These are phyloP conservation scores for Avena insularis DNA, from an alignment of 176 grass and related monocot species.

Conservation along the genomic window DNA sequence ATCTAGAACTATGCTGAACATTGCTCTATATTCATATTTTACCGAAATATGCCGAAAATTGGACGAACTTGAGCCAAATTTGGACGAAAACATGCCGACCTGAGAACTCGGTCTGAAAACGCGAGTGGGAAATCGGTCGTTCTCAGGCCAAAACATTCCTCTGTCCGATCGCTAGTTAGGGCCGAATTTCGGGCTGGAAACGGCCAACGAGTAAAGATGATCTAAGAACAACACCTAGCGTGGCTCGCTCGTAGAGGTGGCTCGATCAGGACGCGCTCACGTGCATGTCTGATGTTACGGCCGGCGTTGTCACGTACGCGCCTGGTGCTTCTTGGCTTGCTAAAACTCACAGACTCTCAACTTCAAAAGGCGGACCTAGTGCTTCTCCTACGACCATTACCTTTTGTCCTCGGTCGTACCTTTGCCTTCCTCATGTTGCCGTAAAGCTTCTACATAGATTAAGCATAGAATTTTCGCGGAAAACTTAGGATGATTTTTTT, in stretches of 20 bases:
- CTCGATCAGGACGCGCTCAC: neutral
- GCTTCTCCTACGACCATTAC: neutral
- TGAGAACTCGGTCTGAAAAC: too few species aligned
- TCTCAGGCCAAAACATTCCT: too few species aligned
- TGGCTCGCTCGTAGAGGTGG: neutral
- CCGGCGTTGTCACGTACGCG: neutral
- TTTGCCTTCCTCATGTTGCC: neutral
- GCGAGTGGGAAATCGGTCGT: too few species aligned
- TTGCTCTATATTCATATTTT: too few species aligned
- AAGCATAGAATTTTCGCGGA: neutral
- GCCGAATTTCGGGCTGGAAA: too few species aligned
- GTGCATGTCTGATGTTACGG: constrained; percentile 29
- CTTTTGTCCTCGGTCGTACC: neutral
- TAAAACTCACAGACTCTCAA: neutral
- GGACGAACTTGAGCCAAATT: too few species aligned
- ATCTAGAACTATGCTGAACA: too few species aligned
- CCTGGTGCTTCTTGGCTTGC: constrained; percentile 2
- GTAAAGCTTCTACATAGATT: neutral
- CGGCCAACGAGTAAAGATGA: too few species aligned
- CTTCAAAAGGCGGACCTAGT: constrained; percentile 19
- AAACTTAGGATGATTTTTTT: too few species aligned
- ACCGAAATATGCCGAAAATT: too few species aligned
- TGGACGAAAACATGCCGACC: too few species aligned
- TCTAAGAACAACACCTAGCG: neutral
- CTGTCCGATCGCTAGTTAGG: too few species aligned